Base-by-base conservation (phyloP, 2,329 filamentous ascomycete species). In the Phialophora verrucosa region DNA sequence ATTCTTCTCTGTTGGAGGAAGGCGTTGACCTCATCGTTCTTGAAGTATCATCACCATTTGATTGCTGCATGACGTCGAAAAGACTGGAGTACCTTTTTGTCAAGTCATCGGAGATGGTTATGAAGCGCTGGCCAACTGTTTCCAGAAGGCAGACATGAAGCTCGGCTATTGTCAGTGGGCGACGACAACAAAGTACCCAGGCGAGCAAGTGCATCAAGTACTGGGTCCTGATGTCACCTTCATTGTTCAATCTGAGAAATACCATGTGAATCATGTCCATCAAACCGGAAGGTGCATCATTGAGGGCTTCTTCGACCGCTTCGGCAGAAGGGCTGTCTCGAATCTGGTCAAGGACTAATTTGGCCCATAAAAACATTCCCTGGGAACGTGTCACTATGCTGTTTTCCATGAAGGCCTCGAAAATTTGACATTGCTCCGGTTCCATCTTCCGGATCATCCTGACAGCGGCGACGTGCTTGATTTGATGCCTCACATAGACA, bases 341-440 rank as follows among this genome's bases (percentile, higher is more conserved):
- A 35, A 56, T 56, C 54, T 56, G 54, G 31, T 56, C 54, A 38
- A 56, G 38, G 31, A 56, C 54, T 7, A 56, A 56, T 56, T 56
- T 56, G 29, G 54, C 54, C 54, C 54, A 56, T 12, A 63, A n/a
- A 59, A 63, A 62, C 59, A 62, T 62, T 27, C 61, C 61, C 44
- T 63, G 51, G 4, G 54, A 59, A n/a, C 61, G 55, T 42, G 61
- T 38, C 35, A 44, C 32, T 25, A 63, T 53, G 35, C 61, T 63
- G 32, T 62, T 62, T 17, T 63, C 32, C 25, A 63, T 63, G 55
- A 58, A 47, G 25, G 32, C 32, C 20, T 47, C 59, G 32, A 62
- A 35, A 20, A 14, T 32, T 23, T 62, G 47, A 56, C 27, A 20
- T 38, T 62, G 29, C 29, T 62, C 59, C 7, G 38, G 38, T 27